phyloP scores from a whole-genome alignment of 306 rosid genomes.

The Quercus aquifolioides region DNA sequence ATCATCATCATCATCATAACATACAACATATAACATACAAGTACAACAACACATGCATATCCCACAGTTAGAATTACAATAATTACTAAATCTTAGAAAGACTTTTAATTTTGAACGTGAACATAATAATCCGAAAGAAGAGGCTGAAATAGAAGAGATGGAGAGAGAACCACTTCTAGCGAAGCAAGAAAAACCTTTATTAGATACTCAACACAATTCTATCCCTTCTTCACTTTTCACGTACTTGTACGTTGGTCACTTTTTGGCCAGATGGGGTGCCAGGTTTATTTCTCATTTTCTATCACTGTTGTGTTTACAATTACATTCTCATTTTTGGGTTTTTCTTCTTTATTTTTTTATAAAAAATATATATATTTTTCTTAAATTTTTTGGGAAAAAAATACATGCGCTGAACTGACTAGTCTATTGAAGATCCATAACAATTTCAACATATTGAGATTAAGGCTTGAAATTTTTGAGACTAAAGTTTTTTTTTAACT shows the following conservation, averaged over 20 bases:
- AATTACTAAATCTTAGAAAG: background rate
- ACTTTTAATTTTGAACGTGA: background rate
- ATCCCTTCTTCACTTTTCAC: slow-evolving; percentile 44
- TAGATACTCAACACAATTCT: background rate
- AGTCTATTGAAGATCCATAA: no score
- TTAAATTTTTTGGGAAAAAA: no score
- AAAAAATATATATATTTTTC: no score
- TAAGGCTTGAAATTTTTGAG: no score
- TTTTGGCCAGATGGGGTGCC: slow-evolving; percentile 81
- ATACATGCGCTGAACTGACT: no score
- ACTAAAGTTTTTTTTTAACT: no score
- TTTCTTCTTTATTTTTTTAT: background rate
- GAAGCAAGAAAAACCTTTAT: slow-evolving; percentile 18
- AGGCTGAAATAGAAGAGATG: slow-evolving; percentile 30
- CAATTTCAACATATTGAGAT: no score
- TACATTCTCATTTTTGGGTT: background rate
- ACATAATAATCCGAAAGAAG: background rate
- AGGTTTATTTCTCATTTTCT: slow-evolving; percentile 40
- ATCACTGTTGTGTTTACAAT: background rate
- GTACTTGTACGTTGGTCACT: slow-evolving; percentile 55
- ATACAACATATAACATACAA: no score
- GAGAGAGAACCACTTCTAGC: slow-evolving; percentile 27
- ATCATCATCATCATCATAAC: no score
- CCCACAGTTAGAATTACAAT: no score
- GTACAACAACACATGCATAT: no score